These are phyloP conservation scores for Rhodotorula sp. DNA, from an alignment of 1,284 basidiomycete genomes.

Conservation along the genomic window DNA sequence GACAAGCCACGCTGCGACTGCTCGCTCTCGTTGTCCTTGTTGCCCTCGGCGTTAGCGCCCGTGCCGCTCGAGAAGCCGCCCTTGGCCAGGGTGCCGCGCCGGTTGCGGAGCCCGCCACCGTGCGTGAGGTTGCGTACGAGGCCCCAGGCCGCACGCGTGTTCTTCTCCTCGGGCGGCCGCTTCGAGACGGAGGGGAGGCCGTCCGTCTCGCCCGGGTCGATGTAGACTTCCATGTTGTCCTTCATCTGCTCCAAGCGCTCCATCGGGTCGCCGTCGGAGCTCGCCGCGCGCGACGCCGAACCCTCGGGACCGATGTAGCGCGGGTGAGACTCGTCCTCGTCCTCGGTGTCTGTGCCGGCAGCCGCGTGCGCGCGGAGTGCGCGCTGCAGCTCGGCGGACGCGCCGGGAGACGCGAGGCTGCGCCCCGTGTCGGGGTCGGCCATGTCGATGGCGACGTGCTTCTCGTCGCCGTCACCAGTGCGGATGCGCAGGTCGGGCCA, in stretches of 20 bases:
- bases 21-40: constrained; percentile 6
- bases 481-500: constrained; percentile 21
- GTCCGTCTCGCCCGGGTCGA: constrained; percentile 54
- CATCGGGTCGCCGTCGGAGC: constrained; percentile 38
- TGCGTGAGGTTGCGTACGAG: constrained; percentile 53
- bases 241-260: constrained; percentile 41
- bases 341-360: constrained; percentile 11
- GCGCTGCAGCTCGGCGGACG: constrained; percentile 26
- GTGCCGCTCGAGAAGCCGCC: constrained; percentile 35
- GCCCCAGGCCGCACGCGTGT: constrained; percentile 47
- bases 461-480: not conserved
- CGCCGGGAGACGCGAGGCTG: constrained; percentile 32
- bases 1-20: not conserved
- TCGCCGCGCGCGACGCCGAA: constrained; percentile 25
- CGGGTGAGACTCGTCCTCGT: constrained; percentile 8
- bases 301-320: constrained; percentile 22
- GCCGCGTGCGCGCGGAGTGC: constrained; percentile 32
- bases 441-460: constrained; percentile 37
- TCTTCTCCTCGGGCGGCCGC: constrained; percentile 33
- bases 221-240: constrained; percentile 50
- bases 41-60: not conserved
- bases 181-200: constrained; percentile 51
- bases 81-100: constrained; percentile 45
- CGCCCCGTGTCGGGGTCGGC: constrained; percentile 12
- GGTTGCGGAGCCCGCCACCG: constrained; percentile 41